A percentile compares a stretch with the other conserved stretches of the same genome.
Conservation (phyloP, 768 basidiomycete genomes). For the Harrya chromipes region DNA sequence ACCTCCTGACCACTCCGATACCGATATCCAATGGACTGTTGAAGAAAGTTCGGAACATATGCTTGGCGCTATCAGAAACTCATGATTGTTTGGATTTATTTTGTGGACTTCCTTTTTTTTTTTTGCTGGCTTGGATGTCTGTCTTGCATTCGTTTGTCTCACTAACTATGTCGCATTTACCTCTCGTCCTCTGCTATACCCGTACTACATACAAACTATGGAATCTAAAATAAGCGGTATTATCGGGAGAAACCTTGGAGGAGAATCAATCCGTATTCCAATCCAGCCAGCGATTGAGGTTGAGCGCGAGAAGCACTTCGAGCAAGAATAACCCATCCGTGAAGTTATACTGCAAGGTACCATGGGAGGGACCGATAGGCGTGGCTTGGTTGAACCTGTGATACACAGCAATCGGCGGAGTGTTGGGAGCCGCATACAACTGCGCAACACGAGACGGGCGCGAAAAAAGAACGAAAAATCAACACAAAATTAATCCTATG, state of each 20-base stretch:
- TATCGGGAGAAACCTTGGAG: constrained; percentile 8
- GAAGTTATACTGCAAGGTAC: constrained; percentile 62
- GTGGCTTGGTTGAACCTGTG: constrained; percentile 51
- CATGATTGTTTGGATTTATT: constrained; percentile 30
- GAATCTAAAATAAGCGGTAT: constrained; percentile 32
- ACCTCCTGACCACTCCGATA: constrained; percentile 51
- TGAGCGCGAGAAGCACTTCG: constrained; percentile 62
- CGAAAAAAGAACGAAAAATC: constrained; percentile 1
- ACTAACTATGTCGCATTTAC: constrained; percentile 15
- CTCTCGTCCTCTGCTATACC: constrained; percentile 25
- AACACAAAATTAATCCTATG: too few relatives aligned
- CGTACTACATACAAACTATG: constrained; percentile 33
- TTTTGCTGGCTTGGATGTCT: background rate
- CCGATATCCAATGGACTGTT: constrained; percentile 64
- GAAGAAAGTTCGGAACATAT: constrained; percentile 77
- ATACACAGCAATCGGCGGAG: constrained; percentile 53
- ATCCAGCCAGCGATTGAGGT: constrained; percentile 76
- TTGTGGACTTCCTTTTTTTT: constrained; percentile 8
- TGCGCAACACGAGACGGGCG: constrained; percentile 19
- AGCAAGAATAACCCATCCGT: constrained; percentile 56
- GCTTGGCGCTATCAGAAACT: constrained; percentile 42
- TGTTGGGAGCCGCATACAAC: constrained; percentile 49
- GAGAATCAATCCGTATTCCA: constrained; percentile 38
- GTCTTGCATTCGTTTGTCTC: constrained; percentile 15
- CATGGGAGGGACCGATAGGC: constrained; percentile 62